A percentile compares a stretch with the other conserved stretches of the same genome.
phyloP scores from a whole-genome alignment of 176 grass and related monocot genomes.

The Puya raimondii region DNA sequence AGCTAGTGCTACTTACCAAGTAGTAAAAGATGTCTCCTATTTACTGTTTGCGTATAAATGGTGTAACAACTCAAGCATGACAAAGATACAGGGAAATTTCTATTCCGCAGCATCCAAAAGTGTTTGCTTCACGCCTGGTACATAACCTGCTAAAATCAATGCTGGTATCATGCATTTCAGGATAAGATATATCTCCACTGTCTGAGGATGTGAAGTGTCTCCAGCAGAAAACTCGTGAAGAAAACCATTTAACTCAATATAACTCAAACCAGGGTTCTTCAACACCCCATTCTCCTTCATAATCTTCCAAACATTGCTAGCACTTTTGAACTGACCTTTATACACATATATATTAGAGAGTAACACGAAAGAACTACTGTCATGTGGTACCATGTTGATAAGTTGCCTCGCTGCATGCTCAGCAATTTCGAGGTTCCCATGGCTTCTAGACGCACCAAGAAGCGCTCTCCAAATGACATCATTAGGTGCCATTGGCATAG shows the following conservation, averaged over 20 bases:
- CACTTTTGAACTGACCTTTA: constrained; percentile 2
- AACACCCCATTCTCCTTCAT: constrained; percentile 16
- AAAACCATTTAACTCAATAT: constrained; percentile 12
- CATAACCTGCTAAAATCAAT: constrained; percentile 6
- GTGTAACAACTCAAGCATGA: neutral
- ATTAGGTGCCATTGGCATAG: constrained; percentile 15
- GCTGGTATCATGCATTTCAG: constrained; percentile 4
- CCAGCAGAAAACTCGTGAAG: constrained; percentile 12
- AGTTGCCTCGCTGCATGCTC: constrained; percentile 11
- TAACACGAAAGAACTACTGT: constrained; percentile 19
- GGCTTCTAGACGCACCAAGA: constrained; percentile 17
- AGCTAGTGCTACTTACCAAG: neutral
- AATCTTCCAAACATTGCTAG: constrained; percentile 12
- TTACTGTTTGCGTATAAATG: neutral
- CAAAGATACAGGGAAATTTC: neutral
- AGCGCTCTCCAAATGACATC: constrained; percentile 21
- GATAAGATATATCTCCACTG: constrained; percentile 5
- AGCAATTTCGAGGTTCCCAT: constrained; percentile 12
- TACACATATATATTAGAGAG: constrained; percentile 14
- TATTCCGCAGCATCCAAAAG: neutral
- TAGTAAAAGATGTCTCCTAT: neutral
- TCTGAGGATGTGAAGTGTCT: constrained; percentile 13
- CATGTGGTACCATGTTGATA: constrained; percentile 8
- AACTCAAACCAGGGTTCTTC: constrained; percentile 18
- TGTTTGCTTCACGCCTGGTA: neutral